Evolutionary conservation across 2,329 filamentous ascomycete genomes (phyloP), one percentile per base, ranked within the genome.

Genomic region (Alternaria sp.): DNA sequence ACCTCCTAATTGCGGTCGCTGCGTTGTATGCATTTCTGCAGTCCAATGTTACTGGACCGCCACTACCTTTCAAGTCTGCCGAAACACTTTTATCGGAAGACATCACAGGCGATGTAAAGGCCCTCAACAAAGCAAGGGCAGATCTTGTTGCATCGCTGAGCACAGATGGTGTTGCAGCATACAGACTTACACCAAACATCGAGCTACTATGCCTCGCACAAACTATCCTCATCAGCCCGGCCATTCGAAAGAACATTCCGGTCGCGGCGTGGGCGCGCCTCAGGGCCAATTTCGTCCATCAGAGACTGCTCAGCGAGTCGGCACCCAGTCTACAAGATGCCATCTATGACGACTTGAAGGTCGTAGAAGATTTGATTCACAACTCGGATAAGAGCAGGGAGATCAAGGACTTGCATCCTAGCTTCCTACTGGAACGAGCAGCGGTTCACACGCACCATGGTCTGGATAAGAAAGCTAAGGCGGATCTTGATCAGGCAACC

Each of bases 401-500:
- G 7, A 66, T 70, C 6, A 58, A 64, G 2, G 75, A 79, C 49
- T 46, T 78, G 3, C 62, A 73, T 28, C 87, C 90, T 4, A 86
- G 89, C 63, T 95, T 94, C 67, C 77, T 95, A 38, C 79, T 98
- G 3, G 95, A 99, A 77, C 87, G 91, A 66, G 90, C 93, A 2
- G 90, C 92, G 34, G 88, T 95, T 48, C 89, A 94, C 75, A 93
- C 93, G 24, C 88, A 96, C 73, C 90, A 97, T 67, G 93, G 94
- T 0, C 85, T 91, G 42, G 92, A 97, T 70, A 85, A 85, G 42
- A 90, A 90, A 71, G 94, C 94, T 0, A 85, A 86, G 62, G 84
- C 88, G 48, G 89, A 91, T 63, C 80, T 99, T 5, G 84, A 89
- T 24, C 81, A 86, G 57, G 94, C 94, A 0, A 86, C 89, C 0